Evolutionary conservation across 805 yeast species (phyloP), one percentile per base, ranked within the genome.

Genomic region (Monosporozyma aerobia): DNA sequence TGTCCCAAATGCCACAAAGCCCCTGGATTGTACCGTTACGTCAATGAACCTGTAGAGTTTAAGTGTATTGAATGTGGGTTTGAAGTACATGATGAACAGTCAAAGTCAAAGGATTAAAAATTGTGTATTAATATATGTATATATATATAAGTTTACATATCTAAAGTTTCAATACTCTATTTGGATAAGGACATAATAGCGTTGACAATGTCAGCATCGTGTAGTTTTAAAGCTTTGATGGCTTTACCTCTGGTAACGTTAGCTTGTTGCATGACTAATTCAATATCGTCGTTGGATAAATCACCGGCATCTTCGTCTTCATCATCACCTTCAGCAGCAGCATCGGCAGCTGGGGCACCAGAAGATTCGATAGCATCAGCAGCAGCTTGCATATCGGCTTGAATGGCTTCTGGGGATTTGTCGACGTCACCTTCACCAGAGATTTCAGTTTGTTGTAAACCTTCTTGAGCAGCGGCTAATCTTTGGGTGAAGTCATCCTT

Each of bases 131-230:
- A 23, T 5, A 25, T 13, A 43, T 23, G 13, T 43, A 43, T 40
- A 9, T 40, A 19, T 5, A 19, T 39, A 19, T 19, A 40, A 19
- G 9, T 11, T 40, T 19, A 5, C 1, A 40, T 40, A 40, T 19
- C 5, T 11, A 32, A 13, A 32, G 11, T 11, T 32, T 9, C 7
- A 32, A 32, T 32, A 32, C 23, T 32, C 27, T 63, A 65, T 54
- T 63, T 64, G 44, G 77, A 71, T 72, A 85, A 77, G 59, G 86
- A 82, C 96, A 92, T 88, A 73, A 92, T 89, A 63, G 98, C 92
- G 71, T 90, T 90, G 70, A 94, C 97, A 75, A 94, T 83, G 73
- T 94, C 98, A 73, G 90, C 90, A 64, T 87, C 80, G 78, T 90
- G 89, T 62, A 80, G 84, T 72, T 79, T 85, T 73, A 94, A 80